These are phyloP conservation scores for Penicillium flavigenum DNA, from an alignment of 495 filamentous ascomycete genomes.

Conservation along the genomic window DNA sequence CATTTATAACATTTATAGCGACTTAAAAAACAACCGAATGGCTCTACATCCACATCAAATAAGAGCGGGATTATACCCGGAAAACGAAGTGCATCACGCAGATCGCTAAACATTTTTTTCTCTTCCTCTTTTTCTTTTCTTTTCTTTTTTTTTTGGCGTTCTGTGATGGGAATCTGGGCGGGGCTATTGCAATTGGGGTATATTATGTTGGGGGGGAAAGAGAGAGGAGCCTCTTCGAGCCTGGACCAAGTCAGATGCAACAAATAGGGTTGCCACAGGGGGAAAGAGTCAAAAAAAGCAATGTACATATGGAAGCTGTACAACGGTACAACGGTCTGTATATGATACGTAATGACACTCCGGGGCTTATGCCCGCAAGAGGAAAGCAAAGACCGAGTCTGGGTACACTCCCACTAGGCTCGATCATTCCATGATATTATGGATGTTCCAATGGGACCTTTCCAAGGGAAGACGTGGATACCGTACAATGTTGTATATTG, in stretches of 20 bases:
- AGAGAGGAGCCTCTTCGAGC: conserved; percentile 1
- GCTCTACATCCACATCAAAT: too few species aligned
- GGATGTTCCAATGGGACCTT: neutral
- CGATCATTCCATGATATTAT: conserved; percentile 25
- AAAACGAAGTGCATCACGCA: neutral
- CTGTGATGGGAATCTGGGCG: neutral
- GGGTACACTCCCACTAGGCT: conserved; percentile 42
- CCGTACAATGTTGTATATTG: too few species aligned
- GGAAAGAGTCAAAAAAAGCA: neutral
- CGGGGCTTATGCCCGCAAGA: conserved; percentile 10
- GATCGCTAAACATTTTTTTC: neutral
- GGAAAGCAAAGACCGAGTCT: conserved; percentile 13
- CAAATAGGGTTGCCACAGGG: conserved; percentile 19
- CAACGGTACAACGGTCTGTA: too few species aligned
- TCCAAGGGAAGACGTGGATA: too few species aligned
- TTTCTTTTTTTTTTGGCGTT: neutral
- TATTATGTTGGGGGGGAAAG: neutral
- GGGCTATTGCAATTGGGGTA: neutral
- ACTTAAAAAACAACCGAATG: too few species aligned
- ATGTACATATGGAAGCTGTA: too few species aligned
- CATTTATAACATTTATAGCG: too few species aligned
- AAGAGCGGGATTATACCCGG: too few species aligned
- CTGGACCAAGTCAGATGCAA: conserved; percentile 12
- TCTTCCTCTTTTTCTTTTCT: neutral
- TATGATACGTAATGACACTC: neutral